Evolutionary conservation across 441 rosid genomes (phyloP), one percentile per base, ranked within the genome.

Genomic region (Populus hybrid): DNA sequence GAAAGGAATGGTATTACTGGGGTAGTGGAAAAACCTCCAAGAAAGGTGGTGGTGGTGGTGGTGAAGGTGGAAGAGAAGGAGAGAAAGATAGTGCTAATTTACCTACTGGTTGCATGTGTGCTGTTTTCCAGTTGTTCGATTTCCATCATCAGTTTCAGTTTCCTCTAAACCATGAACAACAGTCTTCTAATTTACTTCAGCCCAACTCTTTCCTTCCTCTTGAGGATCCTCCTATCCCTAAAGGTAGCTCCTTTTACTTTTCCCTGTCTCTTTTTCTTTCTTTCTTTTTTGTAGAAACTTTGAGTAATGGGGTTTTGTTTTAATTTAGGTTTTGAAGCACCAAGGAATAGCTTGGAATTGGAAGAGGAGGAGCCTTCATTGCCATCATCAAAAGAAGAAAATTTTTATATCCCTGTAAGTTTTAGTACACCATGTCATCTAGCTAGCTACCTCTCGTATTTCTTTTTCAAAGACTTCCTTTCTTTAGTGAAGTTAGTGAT

Each of bases 291-390:
- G 38, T 50, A 16, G 32, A 76, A 10, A 11, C n/a, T 23, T 21
- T 35, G 24, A 65, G 8, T 50, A 23, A 78, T 23, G 67, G 23
- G 16, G 18, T 30, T 71, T 23, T 8, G 6, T 76, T 66, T 32
- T 76, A 70, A 75, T 75, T 79, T 81, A 93, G 97, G 95, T 50
- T 75, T 83, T 6, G 98, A 89, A 76, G 98, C 95, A 67, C 94
- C 98, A 9, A 88, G 92, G 82, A 90, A 93, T 83, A 92, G 97
- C 90, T 88, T 92, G 85, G 99, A 93, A 73, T 81, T 90, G 34
- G 91, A 63, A 63, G 66, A 63, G 28, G 66, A 21, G 66, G 86
- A 84, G 72, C 75, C 82, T 86, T 70, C 89, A 50, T 82, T 78
- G 61, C 67, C 89, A 73, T 78, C 85, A 10, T 35, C 80, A 71